Evolutionary conservation across 208 protist species (phyloP).

Genomic region (Lotmaria passim): DNA sequence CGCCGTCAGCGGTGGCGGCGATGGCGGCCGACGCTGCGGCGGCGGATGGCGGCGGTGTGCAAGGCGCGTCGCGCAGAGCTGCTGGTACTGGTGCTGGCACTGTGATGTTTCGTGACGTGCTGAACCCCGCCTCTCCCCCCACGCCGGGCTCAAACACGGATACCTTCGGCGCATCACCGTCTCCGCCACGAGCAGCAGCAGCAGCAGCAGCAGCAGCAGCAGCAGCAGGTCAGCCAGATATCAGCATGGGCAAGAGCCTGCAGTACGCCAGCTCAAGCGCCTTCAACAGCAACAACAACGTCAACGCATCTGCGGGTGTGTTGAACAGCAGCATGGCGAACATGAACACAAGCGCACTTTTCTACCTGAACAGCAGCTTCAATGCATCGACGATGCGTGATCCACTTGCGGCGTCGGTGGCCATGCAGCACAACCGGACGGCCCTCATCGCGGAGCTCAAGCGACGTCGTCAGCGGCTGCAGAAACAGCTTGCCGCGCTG

Average conservation of each 20-base stretch:
- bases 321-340: neutral
- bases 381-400: conserved; percentile 25
- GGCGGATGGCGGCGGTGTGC: neutral
- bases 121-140: neutral
- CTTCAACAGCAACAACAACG: neutral
- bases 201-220: neutral
- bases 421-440: conserved; percentile 52
- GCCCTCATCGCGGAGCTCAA: conserved; percentile 76
- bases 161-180: neutral
- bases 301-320: neutral
- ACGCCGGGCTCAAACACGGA: neutral
- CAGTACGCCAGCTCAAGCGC: neutral
- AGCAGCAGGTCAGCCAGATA: neutral
- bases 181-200: neutral
- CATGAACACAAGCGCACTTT: neutral
- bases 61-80: neutral
- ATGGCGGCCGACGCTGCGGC: neutral
- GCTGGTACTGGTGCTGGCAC: no score
- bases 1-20: conserved; percentile 17
- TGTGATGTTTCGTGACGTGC: no score
- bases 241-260: neutral
- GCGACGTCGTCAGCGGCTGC: conserved; percentile 59
- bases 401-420: conserved; percentile 28
- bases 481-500: conserved; percentile 55
- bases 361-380: conserved; percentile 12